Evolutionary conservation across 164 flowering plant genomes (phyloP).

Genomic region (Nymphaea colorata): DNA sequence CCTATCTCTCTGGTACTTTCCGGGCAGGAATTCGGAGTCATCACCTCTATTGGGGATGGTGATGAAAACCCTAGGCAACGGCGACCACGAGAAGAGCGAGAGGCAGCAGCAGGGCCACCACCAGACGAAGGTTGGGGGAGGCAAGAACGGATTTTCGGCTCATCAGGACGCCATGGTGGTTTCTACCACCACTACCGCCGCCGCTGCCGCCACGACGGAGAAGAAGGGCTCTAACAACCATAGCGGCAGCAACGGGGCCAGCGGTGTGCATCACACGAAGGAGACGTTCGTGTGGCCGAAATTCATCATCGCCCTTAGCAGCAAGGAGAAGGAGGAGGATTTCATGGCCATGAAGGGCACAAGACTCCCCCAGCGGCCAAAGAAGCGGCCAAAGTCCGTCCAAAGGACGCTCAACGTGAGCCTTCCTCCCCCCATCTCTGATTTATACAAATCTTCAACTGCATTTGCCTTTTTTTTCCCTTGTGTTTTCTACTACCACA

Average conservation of each 20-base stretch:
- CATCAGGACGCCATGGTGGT: conserved; percentile 1
- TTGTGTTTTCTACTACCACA: not conserved
- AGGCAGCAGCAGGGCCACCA: not conserved
- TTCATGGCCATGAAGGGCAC: conserved; percentile 18
- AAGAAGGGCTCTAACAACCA: not conserved
- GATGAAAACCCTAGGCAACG: not conserved
- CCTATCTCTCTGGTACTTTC: too few relatives aligned
- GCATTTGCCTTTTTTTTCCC: not conserved
- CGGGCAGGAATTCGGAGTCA: not conserved
- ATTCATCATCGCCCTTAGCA: conserved; percentile 8
- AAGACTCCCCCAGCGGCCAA: conserved; percentile 14
- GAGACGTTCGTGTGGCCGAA: conserved; percentile 10
- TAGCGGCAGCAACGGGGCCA: not conserved
- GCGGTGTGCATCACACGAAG: not conserved
- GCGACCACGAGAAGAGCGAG: not conserved
- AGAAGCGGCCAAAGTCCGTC: conserved; percentile 11
- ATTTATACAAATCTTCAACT: not conserved
- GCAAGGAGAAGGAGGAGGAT: conserved; percentile 17
- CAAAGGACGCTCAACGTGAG: conserved; percentile 11
- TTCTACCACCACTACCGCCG: too few relatives aligned
- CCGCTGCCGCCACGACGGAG: not conserved
- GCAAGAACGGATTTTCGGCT: not conserved
- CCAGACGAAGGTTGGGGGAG: not conserved
- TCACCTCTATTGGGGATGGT: not conserved
- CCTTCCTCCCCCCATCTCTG: not conserved